phyloP scores from a whole-genome alignment of 164 flowering plant species.

The Vitis amurensis region DNA sequence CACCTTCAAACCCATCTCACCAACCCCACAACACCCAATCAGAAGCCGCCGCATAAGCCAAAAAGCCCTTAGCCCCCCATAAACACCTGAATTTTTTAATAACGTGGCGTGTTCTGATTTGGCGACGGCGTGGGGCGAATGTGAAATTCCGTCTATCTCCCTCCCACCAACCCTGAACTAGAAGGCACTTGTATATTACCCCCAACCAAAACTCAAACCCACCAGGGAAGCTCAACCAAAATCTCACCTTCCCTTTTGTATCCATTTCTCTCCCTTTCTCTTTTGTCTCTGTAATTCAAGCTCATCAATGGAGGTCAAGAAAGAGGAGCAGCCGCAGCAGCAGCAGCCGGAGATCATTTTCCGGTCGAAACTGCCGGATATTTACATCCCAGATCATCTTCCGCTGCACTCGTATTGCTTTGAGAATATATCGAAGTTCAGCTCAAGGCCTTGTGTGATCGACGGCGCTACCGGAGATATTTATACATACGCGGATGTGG shows the following conservation, averaged over 20 bases:
- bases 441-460: slow-evolving; percentile 64
- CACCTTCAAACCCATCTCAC: too few species aligned
- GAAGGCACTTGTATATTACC: slow-evolving; percentile 23
- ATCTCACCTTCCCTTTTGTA: slow-evolving; percentile 16
- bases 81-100: too few species aligned
- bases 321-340: background rate
- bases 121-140: too few species aligned
- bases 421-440: slow-evolving; percentile 52
- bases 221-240: slow-evolving; percentile 13
- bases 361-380: slow-evolving; percentile 85
- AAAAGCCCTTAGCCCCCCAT: too few species aligned
- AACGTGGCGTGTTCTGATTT: too few species aligned
- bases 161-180: slow-evolving; percentile 17
- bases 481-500: slow-evolving; percentile 62
- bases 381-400: slow-evolving; percentile 74
- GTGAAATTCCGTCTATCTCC: background rate
- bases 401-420: slow-evolving; percentile 82
- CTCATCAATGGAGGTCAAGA: slow-evolving; percentile 3
- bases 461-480: slow-evolving; percentile 57
- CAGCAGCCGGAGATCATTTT: slow-evolving; percentile 49
- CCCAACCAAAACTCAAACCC: slow-evolving; percentile 18
- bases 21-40: background rate
- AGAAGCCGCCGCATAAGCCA: background rate
- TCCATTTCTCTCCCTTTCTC: background rate
- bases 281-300: background rate